Evolutionary conservation across 2,329 filamentous ascomycete species (phyloP).

Genomic region (Knoxdaviesia proteae): DNA sequence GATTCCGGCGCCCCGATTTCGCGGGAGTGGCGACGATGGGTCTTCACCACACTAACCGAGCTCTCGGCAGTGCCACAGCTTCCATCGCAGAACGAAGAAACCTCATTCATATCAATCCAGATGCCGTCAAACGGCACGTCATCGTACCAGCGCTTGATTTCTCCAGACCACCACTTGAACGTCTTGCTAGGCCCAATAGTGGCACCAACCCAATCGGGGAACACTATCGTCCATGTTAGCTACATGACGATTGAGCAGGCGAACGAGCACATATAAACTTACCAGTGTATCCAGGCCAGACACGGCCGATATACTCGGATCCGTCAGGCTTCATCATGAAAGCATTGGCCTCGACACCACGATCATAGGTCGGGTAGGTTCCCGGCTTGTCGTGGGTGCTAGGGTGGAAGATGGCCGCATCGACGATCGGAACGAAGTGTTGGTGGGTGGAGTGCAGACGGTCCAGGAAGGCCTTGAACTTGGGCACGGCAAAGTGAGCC

Average conservation of each 20-base stretch:
- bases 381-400: slow-evolving; percentile 49
- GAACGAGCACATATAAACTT: slow-evolving; percentile 1
- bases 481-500: slow-evolving; percentile 10
- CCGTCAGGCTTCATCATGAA: slow-evolving; percentile 38
- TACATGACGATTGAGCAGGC: neutral
- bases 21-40: too few species aligned
- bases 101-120: slow-evolving; percentile 40
- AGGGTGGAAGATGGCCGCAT: slow-evolving; percentile 48
- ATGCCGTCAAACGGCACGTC: slow-evolving; percentile 28
- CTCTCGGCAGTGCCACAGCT: slow-evolving; percentile 44
- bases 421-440: slow-evolving; percentile 56
- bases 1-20: too few species aligned
- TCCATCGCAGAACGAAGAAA: slow-evolving; percentile 45
- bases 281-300: slow-evolving; percentile 52
- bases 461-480: slow-evolving; percentile 21
- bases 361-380: slow-evolving; percentile 38
- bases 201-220: slow-evolving; percentile 49
- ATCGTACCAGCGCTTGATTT: slow-evolving; percentile 36
- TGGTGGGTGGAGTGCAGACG: slow-evolving; percentile 43
- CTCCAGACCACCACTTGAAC: slow-evolving; percentile 45
- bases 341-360: slow-evolving; percentile 33
- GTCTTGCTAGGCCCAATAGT: slow-evolving; percentile 33
- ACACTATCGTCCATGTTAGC: slow-evolving; percentile 20
- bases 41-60: too few species aligned
- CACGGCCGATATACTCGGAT: slow-evolving; percentile 34